These are phyloP conservation scores for Bonia amplexicaulis DNA, from an alignment of 176 grass and related monocot species.

Conservation along the genomic window DNA sequence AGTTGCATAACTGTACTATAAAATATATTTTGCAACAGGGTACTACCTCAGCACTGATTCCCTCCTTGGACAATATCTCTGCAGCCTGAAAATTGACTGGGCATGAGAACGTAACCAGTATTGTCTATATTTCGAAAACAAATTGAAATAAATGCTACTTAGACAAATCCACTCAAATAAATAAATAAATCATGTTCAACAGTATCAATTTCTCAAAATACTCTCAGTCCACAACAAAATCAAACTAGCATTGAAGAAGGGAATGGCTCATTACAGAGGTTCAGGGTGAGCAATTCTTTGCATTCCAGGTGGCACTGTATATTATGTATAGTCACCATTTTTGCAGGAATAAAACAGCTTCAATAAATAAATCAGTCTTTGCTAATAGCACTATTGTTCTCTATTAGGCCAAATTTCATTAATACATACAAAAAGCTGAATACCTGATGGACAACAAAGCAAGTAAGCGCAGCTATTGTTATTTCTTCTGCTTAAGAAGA, in stretches of 20 bases:
- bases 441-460: neutral
- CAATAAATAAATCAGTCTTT: neutral
- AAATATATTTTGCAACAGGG: neutral
- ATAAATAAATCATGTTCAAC: neutral
- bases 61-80: slow-evolving; percentile 87
- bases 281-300: neutral
- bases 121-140: neutral
- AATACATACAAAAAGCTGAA: neutral
- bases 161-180: neutral
- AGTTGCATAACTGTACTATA: neutral
- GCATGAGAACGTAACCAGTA: slow-evolving; percentile 16
- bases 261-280: neutral
- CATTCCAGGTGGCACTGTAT: neutral
- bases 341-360: neutral
- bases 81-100: slow-evolving; percentile 65
- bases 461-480: neutral
- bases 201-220: neutral
- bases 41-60: slow-evolving; percentile 94
- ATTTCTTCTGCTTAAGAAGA: slow-evolving; percentile 8
- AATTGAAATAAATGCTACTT: neutral
- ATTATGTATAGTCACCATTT: neutral
- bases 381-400: neutral
- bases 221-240: neutral
- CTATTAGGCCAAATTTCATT: neutral
- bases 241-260: neutral